These are phyloP conservation scores for Colletotrichum sp. DNA, from an alignment of 2,329 filamentous ascomycete genomes.

Conservation along the genomic window DNA sequence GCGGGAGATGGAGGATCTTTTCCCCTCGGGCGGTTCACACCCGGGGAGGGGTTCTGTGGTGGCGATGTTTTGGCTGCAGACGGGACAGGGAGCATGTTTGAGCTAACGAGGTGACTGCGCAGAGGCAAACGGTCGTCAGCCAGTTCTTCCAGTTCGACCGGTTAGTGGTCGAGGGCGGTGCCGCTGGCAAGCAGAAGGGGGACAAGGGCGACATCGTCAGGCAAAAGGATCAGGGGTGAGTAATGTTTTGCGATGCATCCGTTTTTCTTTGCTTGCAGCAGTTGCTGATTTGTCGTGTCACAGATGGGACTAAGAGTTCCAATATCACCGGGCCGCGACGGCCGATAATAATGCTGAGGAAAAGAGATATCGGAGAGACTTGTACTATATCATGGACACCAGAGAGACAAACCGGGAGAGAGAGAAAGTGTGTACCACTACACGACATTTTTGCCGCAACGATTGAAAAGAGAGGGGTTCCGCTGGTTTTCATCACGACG, in stretches of 20 bases:
- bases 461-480: neutral
- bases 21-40: neutral
- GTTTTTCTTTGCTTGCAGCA: neutral
- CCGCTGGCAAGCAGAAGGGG: slow-evolving; percentile 77
- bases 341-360: neutral
- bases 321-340: neutral
- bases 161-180: slow-evolving; percentile 89
- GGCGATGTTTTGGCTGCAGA: neutral
- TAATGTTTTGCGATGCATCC: neutral
- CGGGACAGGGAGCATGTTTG: neutral
- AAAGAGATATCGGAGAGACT: neutral
- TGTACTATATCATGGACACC: neutral
- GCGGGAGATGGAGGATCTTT: neutral
- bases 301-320: neutral
- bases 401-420: neutral
- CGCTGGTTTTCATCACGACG: neutral
- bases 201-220: slow-evolving; percentile 70
- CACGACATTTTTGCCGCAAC: neutral
- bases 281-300: neutral
- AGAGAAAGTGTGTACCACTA: neutral
- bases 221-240: slow-evolving; percentile 82
- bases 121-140: slow-evolving; percentile 95
- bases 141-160: slow-evolving; percentile 93
- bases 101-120: slow-evolving; percentile 24
- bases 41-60: neutral